A percentile compares a stretch with the other conserved stretches of the same genome.
Evolutionary conservation across 345 rosid genomes (phyloP).

Genomic region (Euphorbia pulcherrima): DNA sequence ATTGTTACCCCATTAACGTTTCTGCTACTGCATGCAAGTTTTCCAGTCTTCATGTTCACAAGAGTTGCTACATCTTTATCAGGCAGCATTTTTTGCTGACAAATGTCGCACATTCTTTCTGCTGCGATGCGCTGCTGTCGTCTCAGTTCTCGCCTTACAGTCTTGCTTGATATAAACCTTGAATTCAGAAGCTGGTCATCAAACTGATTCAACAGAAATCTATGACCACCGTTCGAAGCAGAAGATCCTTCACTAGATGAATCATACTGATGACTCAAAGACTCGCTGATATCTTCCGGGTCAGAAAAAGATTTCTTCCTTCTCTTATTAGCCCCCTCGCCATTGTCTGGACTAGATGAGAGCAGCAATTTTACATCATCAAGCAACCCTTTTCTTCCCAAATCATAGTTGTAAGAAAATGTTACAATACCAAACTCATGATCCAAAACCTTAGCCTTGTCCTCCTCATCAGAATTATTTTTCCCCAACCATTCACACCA

Average conservation of each 20-base stretch:
- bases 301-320: conserved; percentile 74
- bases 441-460: conserved; percentile 34
- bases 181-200: conserved; percentile 60
- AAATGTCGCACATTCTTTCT: conserved; percentile 83
- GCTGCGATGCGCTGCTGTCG: conserved; percentile 72
- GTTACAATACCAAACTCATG: conserved; percentile 25
- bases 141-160: conserved; percentile 69
- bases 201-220: conserved; percentile 42
- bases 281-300: conserved; percentile 67
- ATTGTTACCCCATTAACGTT: conserved; percentile 66
- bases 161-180: conserved; percentile 52
- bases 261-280: conserved; percentile 50
- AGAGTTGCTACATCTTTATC: conserved; percentile 80
- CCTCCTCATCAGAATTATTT: conserved; percentile 32
- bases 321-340: conserved; percentile 38
- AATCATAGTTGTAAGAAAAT: conserved; percentile 30
- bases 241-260: conserved; percentile 70
- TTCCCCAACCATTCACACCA: conserved; percentile 96
- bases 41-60: conserved; percentile 71
- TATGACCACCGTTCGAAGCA: conserved; percentile 38
- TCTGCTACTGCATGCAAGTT: conserved; percentile 73
- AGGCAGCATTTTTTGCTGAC: conserved; percentile 86
- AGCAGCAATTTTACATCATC: conserved; percentile 54
- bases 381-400: conserved; percentile 68
- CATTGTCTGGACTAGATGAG: conserved; percentile 45